phyloP scores from a whole-genome alignment of 345 rosid species.

The Gossypium mustelinum region DNA sequence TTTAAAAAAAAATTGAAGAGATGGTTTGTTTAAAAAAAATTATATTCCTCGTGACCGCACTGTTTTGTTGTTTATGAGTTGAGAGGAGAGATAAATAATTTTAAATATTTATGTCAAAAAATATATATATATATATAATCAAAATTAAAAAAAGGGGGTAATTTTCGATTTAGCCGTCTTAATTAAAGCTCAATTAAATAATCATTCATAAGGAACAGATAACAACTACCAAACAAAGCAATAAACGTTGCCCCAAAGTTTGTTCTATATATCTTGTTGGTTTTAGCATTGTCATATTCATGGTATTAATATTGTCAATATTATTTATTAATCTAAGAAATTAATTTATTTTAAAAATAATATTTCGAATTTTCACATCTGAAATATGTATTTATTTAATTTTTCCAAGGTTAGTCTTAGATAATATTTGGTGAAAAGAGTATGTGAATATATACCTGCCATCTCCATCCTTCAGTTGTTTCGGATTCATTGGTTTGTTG shows the following conservation, averaged over 20 bases:
- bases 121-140: too few species aligned
- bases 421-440: background rate
- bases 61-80: too few species aligned
- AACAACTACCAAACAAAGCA: background rate
- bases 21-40: too few species aligned
- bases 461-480: conserved; percentile 23
- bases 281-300: background rate
- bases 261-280: background rate
- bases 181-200: background rate
- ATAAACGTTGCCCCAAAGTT: conserved; percentile 4
- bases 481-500: background rate
- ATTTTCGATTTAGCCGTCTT: background rate
- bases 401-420: too few species aligned
- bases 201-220: background rate
- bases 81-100: too few species aligned
- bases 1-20: too few species aligned
- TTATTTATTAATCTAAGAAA: background rate
- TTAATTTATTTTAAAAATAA: too few species aligned
- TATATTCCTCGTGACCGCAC: too few species aligned
- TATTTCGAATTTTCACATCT: too few species aligned
- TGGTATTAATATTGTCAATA: background rate
- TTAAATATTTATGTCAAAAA: too few species aligned
- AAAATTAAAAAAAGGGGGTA: too few species aligned
- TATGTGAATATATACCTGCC: conserved; percentile 37
- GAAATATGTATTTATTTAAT: too few species aligned